A percentile compares a stretch with the other conserved stretches of the same genome.
Evolutionary conservation across 495 filamentous ascomycete genomes (phyloP).

Genomic region (Clavariopsis aquatica): DNA sequence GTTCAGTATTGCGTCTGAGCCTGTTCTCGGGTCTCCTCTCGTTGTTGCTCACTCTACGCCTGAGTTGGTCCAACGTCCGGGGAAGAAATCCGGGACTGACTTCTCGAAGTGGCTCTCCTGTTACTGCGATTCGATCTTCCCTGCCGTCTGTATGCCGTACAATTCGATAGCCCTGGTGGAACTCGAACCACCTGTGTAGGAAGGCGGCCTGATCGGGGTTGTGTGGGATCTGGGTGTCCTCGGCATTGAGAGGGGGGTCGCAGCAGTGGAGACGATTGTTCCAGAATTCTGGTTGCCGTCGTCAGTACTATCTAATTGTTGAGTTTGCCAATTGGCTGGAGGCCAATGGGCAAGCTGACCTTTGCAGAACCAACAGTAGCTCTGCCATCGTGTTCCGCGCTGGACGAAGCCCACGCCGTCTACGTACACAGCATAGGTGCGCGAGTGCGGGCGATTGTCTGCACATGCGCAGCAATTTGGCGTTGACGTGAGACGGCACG

Average conservation of each 20-base stretch:
- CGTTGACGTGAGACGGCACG: conserved; percentile 48
- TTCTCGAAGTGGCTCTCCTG: conserved; percentile 46
- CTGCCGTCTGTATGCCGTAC: conserved; percentile 42
- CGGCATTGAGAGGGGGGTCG: conserved; percentile 37
- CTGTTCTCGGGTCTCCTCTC: conserved; percentile 22
- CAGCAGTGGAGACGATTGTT: conserved; percentile 42
- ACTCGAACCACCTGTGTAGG: conserved; percentile 49
- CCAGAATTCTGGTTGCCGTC: conserved; percentile 48
- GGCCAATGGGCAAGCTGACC: conserved; percentile 26
- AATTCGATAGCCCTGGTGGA: conserved; percentile 47
- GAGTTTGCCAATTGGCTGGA: not conserved
- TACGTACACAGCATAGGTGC: conserved; percentile 46
- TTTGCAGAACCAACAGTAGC: conserved; percentile 53
- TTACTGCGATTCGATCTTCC: conserved; percentile 46
- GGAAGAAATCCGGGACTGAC: conserved; percentile 48
- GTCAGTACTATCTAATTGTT: conserved; percentile 16
- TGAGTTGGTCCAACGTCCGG: conserved; percentile 45
- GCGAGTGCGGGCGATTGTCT: conserved; percentile 46
- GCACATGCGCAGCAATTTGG: conserved; percentile 49
- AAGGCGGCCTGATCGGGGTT: conserved; percentile 49
- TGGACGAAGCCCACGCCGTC: conserved; percentile 50
- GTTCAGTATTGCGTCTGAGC: not conserved
- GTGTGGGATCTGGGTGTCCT: conserved; percentile 45
- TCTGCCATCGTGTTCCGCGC: conserved; percentile 49
- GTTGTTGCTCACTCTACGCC: conserved; percentile 32